Evolutionary conservation across 2,329 filamentous ascomycete species (phyloP).

Genomic region (Apiospora sp.): DNA sequence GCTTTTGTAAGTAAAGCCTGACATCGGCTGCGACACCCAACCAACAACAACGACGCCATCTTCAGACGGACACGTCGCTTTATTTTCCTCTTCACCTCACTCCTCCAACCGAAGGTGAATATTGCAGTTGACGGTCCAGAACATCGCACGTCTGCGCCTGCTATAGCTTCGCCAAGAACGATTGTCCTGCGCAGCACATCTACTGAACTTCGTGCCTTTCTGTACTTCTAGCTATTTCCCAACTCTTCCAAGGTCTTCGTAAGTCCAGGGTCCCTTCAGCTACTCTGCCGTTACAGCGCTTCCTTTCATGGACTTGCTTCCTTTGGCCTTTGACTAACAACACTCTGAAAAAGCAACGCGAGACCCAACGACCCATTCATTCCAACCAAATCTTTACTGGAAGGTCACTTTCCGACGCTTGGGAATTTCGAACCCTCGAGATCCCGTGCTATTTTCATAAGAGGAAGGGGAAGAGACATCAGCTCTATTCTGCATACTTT

Average conservation of each 20-base stretch:
- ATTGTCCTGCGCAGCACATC: neutral
- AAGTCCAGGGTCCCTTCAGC: neutral
- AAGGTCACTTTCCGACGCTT: neutral
- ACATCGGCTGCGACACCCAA: conserved; percentile 5
- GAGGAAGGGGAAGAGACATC: conserved; percentile 7
- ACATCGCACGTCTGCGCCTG: neutral
- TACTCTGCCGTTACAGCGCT: neutral
- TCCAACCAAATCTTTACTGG: neutral
- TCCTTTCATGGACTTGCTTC: neutral
- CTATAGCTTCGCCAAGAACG: neutral
- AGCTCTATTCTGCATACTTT: conserved; percentile 25
- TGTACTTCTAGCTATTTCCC: neutral
- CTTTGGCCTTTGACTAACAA: neutral
- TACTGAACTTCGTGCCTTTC: neutral
- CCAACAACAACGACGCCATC: neutral
- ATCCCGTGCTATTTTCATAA: conserved; percentile 2
- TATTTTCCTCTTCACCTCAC: neutral
- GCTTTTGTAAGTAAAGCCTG: conserved; percentile 17
- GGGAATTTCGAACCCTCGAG: neutral
- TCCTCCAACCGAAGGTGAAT: neutral
- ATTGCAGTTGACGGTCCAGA: neutral
- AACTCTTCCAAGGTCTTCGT: neutral
- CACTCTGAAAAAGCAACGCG: neutral
- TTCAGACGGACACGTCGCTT: conserved; percentile 21
- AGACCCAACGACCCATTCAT: neutral